phyloP scores from a whole-genome alignment of 768 basidiomycete species.

The Podaxis carcinomalis region DNA sequence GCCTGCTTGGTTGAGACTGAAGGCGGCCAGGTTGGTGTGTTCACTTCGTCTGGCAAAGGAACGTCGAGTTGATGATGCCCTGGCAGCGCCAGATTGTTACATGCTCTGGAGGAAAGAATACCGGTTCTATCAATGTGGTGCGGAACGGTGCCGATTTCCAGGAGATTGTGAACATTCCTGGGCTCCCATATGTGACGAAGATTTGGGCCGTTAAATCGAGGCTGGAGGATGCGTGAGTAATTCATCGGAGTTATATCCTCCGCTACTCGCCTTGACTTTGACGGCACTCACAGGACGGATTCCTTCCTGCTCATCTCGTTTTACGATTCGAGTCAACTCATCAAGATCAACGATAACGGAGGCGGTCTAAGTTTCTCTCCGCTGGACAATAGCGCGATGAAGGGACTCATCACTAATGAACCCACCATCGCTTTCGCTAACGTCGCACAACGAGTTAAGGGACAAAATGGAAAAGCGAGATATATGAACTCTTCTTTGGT shows the following conservation, averaged over 20 bases:
- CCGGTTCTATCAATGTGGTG: constrained; percentile 73
- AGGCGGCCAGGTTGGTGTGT: constrained; percentile 53
- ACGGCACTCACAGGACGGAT: constrained; percentile 35
- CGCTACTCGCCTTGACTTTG: constrained; percentile 3
- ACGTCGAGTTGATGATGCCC: neutral
- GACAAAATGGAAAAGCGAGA: constrained; percentile 20
- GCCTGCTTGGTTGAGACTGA: constrained; percentile 73
- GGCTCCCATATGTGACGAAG: constrained; percentile 49
- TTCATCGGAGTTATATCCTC: neutral
- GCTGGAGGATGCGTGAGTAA: constrained; percentile 46
- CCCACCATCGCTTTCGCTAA: constrained; percentile 67
- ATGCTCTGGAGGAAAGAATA: constrained; percentile 76
- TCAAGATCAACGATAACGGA: constrained; percentile 41
- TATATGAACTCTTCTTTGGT: constrained; percentile 49
- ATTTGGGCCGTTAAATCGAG: constrained; percentile 58
- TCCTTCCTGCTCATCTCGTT: constrained; percentile 61
- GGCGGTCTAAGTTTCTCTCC: constrained; percentile 37
- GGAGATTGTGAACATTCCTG: constrained; percentile 54
- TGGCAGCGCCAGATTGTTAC: constrained; percentile 75
- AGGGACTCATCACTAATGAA: constrained; percentile 41
- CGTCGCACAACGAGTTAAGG: constrained; percentile 34
- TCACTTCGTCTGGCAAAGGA: neutral
- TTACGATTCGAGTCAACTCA: constrained; percentile 46
- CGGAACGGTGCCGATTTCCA: constrained; percentile 80
- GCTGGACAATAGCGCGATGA: constrained; percentile 26